A percentile compares a stretch with the other conserved stretches of the same genome.
phyloP scores from a whole-genome alignment of 2,329 filamentous ascomycete genomes.

The Monosporascus cannonballus region DNA sequence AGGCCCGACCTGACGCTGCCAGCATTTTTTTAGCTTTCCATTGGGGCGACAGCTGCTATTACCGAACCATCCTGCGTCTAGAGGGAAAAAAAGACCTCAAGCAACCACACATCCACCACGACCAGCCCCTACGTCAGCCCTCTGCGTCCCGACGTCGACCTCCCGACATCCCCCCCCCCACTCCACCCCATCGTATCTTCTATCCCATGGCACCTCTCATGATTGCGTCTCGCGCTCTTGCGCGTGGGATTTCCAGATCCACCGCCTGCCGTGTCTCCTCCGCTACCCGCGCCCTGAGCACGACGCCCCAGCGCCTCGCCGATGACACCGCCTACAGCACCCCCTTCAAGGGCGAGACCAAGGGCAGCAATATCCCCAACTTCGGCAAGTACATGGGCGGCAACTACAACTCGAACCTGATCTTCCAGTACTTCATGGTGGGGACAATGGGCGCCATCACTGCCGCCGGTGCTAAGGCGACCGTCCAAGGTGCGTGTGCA shows the following conservation, averaged over 20 bases:
- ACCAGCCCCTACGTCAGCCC: background rate
- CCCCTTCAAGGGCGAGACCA: constrained; percentile 56
- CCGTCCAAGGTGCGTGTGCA: constrained; percentile 76
- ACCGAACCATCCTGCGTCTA: constrained; percentile 22
- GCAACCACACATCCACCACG: constrained; percentile 13
- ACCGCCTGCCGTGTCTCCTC: constrained; percentile 19
- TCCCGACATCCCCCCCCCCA: constrained; percentile 19
- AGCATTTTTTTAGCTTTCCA: constrained; percentile 11
- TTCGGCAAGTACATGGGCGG: constrained; percentile 56
- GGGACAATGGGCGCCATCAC: constrained; percentile 88
- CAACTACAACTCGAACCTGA: constrained; percentile 66
- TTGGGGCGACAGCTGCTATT: constrained; percentile 2
- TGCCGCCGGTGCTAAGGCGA: constrained; percentile 93
- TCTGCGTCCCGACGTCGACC: background rate
- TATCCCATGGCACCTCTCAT: constrained; percentile 60
- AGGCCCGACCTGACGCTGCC: constrained; percentile 35
- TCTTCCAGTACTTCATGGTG: constrained; percentile 98
- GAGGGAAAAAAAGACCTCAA: constrained; percentile 47
- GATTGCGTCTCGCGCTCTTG: constrained; percentile 61
- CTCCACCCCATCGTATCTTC: constrained; percentile 20
- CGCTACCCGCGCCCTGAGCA: constrained; percentile 50
- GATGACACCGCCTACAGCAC: constrained; percentile 47
- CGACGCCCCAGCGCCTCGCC: constrained; percentile 42
- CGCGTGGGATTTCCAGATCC: constrained; percentile 49
- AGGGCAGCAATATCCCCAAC: constrained; percentile 70